These are phyloP conservation scores for Phytophthora palmivora DNA, from an alignment of 352 stramenopile species.

Conservation along the genomic window DNA sequence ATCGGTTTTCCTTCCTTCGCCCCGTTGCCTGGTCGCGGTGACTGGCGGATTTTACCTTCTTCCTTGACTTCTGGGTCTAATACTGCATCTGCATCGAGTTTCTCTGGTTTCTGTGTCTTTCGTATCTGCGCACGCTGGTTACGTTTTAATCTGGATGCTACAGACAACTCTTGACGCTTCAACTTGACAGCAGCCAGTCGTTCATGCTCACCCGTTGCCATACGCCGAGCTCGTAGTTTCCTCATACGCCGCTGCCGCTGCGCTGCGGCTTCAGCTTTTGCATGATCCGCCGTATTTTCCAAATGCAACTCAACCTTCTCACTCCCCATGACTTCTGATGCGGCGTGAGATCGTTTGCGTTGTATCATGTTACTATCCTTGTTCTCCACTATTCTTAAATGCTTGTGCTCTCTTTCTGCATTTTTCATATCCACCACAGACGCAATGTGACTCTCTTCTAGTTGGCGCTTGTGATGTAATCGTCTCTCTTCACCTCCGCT, in stretches of 20 bases:
- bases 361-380: neutral
- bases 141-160: constrained; percentile 11
- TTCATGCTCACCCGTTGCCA: constrained; percentile 21
- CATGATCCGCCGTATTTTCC: neutral
- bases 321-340: neutral
- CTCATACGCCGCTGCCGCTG: constrained; percentile 21
- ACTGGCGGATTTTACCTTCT: neutral
- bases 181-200: constrained; percentile 19
- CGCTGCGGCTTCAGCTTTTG: constrained; percentile 13
- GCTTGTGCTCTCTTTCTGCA: constrained; percentile 3
- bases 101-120: constrained; percentile 10
- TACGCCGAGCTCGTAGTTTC: constrained; percentile 23
- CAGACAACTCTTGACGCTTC: constrained; percentile 10
- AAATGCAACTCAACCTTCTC: neutral
- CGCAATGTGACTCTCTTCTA: neutral
- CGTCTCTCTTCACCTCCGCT: neutral
- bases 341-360: constrained; percentile 13
- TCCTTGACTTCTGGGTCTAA: neutral
- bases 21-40: neutral
- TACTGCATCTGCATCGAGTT: too few species aligned
- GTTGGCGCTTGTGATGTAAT: neutral
- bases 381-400: neutral
- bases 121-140: constrained; percentile 18
- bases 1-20: constrained; percentile 4
- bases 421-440: neutral